Evolutionary conservation across 768 basidiomycete genomes (phyloP).

Genomic region (Termitomyces sp.): DNA sequence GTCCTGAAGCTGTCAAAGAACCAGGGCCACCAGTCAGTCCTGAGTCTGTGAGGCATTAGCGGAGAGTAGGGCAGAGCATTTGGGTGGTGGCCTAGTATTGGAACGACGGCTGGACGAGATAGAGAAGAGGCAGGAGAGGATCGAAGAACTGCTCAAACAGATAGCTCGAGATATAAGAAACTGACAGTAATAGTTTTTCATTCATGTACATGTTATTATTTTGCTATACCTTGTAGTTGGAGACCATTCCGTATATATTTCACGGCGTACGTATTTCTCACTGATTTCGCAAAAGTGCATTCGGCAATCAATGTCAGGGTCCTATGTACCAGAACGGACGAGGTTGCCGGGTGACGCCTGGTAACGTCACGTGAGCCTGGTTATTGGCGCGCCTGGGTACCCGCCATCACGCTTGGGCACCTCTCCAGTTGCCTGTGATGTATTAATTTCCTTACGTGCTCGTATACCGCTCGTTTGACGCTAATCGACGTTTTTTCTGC

Average conservation of each 20-base stretch:
- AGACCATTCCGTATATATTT: not conserved
- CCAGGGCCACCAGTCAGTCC: constrained; percentile 19
- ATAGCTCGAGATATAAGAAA: constrained; percentile 30
- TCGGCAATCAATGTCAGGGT: constrained; percentile 10
- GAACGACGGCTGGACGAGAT: constrained; percentile 32
- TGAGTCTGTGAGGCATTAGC: constrained; percentile 22
- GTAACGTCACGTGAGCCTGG: no score
- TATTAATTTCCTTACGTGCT: no score
- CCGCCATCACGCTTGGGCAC: no score
- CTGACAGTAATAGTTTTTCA: not conserved
- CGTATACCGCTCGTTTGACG: no score
- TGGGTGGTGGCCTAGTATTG: constrained; percentile 4
- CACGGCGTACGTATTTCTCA: not conserved
- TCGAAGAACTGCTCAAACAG: constrained; percentile 41
- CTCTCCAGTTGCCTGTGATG: no score
- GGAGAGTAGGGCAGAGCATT: constrained; percentile 14
- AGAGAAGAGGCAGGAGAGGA: constrained; percentile 44
- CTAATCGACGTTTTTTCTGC: no score
- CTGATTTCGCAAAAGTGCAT: not conserved
- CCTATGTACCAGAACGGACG: not conserved
- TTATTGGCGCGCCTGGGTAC: no score
- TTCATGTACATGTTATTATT: not conserved
- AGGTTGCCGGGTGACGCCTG: no score
- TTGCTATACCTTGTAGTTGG: not conserved
- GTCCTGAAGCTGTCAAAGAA: constrained; percentile 16